Evolutionary conservation across 2,329 filamentous ascomycete species (phyloP).

Genomic region (Penicillium vulpinum): DNA sequence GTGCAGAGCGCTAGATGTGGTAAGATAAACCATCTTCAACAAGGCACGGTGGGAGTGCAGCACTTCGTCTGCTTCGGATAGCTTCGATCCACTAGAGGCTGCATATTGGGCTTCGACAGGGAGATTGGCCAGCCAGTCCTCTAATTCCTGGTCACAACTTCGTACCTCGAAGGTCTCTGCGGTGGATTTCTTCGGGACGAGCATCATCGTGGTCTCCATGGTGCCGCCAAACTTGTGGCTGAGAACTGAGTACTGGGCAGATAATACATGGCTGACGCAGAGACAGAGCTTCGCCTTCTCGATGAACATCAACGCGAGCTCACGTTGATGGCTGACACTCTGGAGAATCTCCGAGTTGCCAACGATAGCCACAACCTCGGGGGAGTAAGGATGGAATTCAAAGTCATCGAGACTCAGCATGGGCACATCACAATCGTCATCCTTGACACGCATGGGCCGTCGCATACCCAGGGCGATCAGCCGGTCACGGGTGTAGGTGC

Average conservation of each 20-base stretch:
- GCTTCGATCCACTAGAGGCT: conserved; percentile 59
- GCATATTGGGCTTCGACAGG: conserved; percentile 73
- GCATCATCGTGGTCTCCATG: conserved; percentile 79
- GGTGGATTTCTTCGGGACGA: conserved; percentile 83
- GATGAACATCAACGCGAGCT: conserved; percentile 85
- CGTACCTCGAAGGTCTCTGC: conserved; percentile 80
- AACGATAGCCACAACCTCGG: conserved; percentile 67
- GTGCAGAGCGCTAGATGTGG: conserved; percentile 85
- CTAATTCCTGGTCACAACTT: conserved; percentile 74
- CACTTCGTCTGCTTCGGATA: conserved; percentile 48
- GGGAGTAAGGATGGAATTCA: conserved; percentile 68
- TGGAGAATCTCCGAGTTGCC: conserved; percentile 69
- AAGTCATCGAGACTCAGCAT: conserved; percentile 86
- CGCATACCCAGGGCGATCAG: conserved; percentile 92
- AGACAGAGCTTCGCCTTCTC: conserved; percentile 87
- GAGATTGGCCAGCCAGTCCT: conserved; percentile 72
- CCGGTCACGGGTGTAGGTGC: conserved; percentile 91
- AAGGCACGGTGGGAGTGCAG: conserved; percentile 75
- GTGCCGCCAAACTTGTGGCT: conserved; percentile 73
- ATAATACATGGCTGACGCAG: conserved; percentile 84
- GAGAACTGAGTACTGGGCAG: conserved; percentile 87
- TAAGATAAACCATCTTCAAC: conserved; percentile 90
- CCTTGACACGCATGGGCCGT: conserved; percentile 85
- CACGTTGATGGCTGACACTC: conserved; percentile 70
- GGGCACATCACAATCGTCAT: conserved; percentile 89